Conservation (phyloP, 2,329 filamentous ascomycete species). For the Fusarium secorum region DNA sequence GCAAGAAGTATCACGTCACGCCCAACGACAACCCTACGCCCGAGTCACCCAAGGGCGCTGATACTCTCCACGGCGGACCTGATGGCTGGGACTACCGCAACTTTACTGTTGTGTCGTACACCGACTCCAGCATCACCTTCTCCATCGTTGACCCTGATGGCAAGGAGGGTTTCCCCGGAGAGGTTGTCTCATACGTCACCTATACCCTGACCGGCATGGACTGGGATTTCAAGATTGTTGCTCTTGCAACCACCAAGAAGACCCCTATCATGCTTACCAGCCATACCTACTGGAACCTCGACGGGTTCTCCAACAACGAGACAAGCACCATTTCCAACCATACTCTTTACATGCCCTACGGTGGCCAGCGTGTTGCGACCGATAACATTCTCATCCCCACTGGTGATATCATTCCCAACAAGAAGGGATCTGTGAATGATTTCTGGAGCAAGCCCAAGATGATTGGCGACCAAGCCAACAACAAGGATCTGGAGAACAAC, state of each 20-base stretch:
- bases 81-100: constrained; percentile 81
- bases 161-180: constrained; percentile 79
- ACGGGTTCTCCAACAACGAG: constrained; percentile 78
- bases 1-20: constrained; percentile 63
- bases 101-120: constrained; percentile 77
- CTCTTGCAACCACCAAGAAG: constrained; percentile 74
- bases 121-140: constrained; percentile 74
- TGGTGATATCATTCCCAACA: constrained; percentile 76
- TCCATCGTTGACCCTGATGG: constrained; percentile 76
- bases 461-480: constrained; percentile 73
- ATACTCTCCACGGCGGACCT: constrained; percentile 74
- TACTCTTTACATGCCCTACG: constrained; percentile 76
- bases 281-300: constrained; percentile 83
- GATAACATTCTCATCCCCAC: constrained; percentile 79
- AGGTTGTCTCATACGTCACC: constrained; percentile 76
- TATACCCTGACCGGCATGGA: constrained; percentile 72
- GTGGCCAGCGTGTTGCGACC: constrained; percentile 71
- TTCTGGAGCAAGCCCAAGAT: constrained; percentile 86
- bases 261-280: constrained; percentile 83
- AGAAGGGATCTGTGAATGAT: constrained; percentile 74
- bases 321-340: constrained; percentile 73
- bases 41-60: constrained; percentile 59
- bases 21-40: constrained; percentile 69
- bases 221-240: constrained; percentile 78
- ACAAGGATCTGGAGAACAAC: constrained; percentile 71